Evolutionary conservation across 169 alveolate species (phyloP).

Genomic region (Cryptosporidium sp.): DNA sequence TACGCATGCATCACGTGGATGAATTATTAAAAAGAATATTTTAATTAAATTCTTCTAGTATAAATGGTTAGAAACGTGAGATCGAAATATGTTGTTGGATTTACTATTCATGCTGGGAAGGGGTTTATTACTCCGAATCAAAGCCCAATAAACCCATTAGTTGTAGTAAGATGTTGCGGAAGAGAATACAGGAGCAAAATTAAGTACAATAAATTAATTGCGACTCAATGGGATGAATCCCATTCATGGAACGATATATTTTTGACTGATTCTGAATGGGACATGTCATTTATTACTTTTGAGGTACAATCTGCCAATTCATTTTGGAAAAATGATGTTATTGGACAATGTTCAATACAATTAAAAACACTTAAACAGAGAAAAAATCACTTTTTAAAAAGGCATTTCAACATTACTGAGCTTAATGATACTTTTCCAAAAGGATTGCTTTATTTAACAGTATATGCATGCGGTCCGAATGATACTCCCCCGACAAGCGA

Average conservation of each 20-base stretch:
- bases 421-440: constrained; percentile 84
- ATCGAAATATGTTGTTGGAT: constrained; percentile 82
- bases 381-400: constrained; percentile 85
- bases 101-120: constrained; percentile 87
- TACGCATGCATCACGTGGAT: constrained; percentile 57
- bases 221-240: constrained; percentile 92
- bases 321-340: constrained; percentile 90
- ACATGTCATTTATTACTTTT: constrained; percentile 88
- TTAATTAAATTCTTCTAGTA: not conserved
- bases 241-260: constrained; percentile 88
- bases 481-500: constrained; percentile 80
- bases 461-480: constrained; percentile 86
- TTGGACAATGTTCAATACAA: constrained; percentile 89
- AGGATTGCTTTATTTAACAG: constrained; percentile 85
- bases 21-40: not conserved
- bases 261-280: constrained; percentile 89
- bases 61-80: constrained; percentile 22
- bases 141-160: constrained; percentile 85
- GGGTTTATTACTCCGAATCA: constrained; percentile 81
- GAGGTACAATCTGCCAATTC: constrained; percentile 92
- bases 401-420: constrained; percentile 83
- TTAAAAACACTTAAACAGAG: constrained; percentile 86
- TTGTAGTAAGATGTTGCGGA: constrained; percentile 91
- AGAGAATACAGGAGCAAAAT: constrained; percentile 87
- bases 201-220: constrained; percentile 86